Base-by-base conservation (phyloP, 2,329 filamentous ascomycete species). In the Cercospora sp. region DNA sequence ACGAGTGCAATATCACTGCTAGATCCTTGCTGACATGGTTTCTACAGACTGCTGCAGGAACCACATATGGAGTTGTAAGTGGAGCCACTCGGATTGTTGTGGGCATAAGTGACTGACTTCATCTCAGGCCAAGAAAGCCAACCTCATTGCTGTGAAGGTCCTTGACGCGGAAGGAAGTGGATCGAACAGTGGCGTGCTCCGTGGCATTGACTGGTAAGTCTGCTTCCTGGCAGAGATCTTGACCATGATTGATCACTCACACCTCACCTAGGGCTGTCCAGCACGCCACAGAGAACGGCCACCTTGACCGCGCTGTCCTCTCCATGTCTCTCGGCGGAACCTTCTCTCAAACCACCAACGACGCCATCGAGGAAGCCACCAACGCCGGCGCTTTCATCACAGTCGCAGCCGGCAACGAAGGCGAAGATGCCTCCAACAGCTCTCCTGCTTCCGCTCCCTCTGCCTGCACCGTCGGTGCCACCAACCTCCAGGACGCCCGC, bases 221-320 rank as follows among this genome's bases (percentile, higher is more conserved):
- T 43, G 26, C 43, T 26, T 40, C 24, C 32, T 12, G 32, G 32
- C 32, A 34, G 12, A 34, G 32, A 34, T 34, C 32, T 13, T 34
- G 32, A 5, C 32, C 32, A 5, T 34, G 32, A 13, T 34, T 13
- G 28, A 63, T 43, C 26, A 18, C 28, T 40, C 28, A 26, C 28
- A 26, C 7, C 3, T 8, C 2, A 12, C 21, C 0, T 40, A 62
- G 60, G 60, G 81, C 82, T 28, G 75, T 82, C 58, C 67, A 77
- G 49, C 77, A 81, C 60, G 92, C 92, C 76, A 92, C 94, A 85
- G 26, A 61, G 7, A 91, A 83, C 77, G 90, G 97, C 89, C 91
- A 90, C 80, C 97, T 97, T 43, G 64, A 66, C n/a, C 68, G 69
- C n/a, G 45, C 70, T n/a, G 66, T 70, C 28, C 78, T 76, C 63